phyloP scores from a whole-genome alignment of 495 filamentous ascomycete species.

The Penicillium pulvis region DNA sequence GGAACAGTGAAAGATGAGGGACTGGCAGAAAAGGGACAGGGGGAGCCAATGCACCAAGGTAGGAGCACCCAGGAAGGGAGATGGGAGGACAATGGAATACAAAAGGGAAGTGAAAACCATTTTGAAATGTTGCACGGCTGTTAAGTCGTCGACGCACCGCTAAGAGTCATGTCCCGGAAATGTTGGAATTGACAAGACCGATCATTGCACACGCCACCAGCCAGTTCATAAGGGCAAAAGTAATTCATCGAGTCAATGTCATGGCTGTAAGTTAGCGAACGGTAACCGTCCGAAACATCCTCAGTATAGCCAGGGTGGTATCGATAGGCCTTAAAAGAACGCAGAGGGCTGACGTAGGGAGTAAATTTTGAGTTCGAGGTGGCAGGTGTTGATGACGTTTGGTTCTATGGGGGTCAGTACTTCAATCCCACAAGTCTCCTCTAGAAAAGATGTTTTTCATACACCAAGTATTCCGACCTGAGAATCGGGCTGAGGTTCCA shows the following conservation, averaged over 20 bases:
- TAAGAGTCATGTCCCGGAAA: conserved; percentile 71
- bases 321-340: conserved; percentile 82
- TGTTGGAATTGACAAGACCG: conserved; percentile 73
- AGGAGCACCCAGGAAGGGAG: conserved; percentile 11
- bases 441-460: conserved; percentile 29
- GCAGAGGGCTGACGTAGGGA: conserved; percentile 82
- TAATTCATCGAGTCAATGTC: conserved; percentile 72
- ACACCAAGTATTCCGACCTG: conserved; percentile 41
- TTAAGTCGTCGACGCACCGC: conserved; percentile 70
- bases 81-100: conserved; percentile 13
- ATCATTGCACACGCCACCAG: conserved; percentile 77
- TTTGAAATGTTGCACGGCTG: conserved; percentile 31
- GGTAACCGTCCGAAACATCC: conserved; percentile 71
- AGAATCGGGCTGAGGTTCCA: conserved; percentile 20
- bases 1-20: conserved; percentile 4
- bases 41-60: conserved; percentile 7
- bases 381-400: conserved; percentile 14
- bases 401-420: conserved; percentile 32
- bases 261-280: conserved; percentile 91
- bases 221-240: conserved; percentile 73
- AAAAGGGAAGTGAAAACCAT: conserved; percentile 13
- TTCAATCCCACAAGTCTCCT: conserved; percentile 13
- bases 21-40: background rate
- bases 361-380: conserved; percentile 53
- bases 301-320: conserved; percentile 77